Conservation (phyloP, 306 rosid genomes). For the Lathyrus aphaca region DNA sequence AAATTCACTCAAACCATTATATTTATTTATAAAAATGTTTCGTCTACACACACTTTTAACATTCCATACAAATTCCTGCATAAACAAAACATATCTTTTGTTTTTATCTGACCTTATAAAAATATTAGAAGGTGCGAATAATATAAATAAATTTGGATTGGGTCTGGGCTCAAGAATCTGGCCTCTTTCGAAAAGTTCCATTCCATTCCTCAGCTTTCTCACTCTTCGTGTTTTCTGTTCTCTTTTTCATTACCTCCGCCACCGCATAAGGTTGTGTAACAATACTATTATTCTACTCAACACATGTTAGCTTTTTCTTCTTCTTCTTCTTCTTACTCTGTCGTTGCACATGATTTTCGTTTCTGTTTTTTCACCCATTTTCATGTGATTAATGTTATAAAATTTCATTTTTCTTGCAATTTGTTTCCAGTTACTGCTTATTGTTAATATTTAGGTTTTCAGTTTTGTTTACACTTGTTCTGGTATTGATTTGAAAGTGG, state of each 20-base stretch:
- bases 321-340: background rate
- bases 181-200: background rate
- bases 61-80: no score
- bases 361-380: no score
- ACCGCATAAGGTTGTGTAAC: background rate
- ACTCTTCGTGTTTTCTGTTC: background rate
- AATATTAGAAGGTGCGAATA: no score
- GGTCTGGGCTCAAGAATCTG: background rate
- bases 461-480: background rate
- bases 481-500: background rate
- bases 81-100: no score
- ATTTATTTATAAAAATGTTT: no score
- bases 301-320: background rate
- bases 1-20: no score
- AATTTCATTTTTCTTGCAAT: background rate
- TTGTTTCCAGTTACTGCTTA: background rate
- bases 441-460: background rate
- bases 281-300: constrained; percentile 6
- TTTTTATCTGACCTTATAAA: no score
- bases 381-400: no score
- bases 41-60: no score
- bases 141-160: background rate
- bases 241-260: background rate
- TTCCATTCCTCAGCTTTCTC: background rate
- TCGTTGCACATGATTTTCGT: no score